A percentile compares a stretch with the other conserved stretches of the same genome.
phyloP scores from a whole-genome alignment of 345 rosid species.

The Gossypium longicalyx region DNA sequence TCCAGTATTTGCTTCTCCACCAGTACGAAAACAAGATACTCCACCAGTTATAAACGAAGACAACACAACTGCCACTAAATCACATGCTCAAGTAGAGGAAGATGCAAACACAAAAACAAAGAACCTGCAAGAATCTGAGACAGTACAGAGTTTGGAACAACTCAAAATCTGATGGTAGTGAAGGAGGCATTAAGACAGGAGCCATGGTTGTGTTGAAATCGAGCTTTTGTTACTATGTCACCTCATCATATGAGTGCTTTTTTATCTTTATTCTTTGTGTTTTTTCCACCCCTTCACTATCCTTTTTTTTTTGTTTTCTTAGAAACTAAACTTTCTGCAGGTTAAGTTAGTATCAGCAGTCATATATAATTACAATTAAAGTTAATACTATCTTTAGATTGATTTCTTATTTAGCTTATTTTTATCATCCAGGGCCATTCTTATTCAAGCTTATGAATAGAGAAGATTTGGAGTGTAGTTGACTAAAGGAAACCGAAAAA shows the following conservation, averaged over 20 bases:
- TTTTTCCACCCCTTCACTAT: neutral
- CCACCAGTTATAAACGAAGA: slow-evolving; percentile 29
- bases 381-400: too few relatives aligned
- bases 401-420: too few relatives aligned
- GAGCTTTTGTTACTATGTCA: slow-evolving; percentile 27
- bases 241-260: slow-evolving; percentile 27
- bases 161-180: slow-evolving; percentile 45
- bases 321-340: slow-evolving; percentile 34
- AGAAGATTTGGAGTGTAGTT: too few relatives aligned
- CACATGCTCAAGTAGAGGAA: slow-evolving; percentile 26
- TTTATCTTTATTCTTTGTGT: slow-evolving; percentile 8
- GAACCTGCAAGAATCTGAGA: slow-evolving; percentile 32
- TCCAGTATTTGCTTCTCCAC: slow-evolving; percentile 66
- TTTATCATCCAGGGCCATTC: too few relatives aligned
- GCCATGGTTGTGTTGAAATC: slow-evolving; percentile 20
- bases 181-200: slow-evolving; percentile 13
- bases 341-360: slow-evolving; percentile 28
- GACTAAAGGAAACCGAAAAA: too few relatives aligned
- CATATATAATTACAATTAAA: neutral
- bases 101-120: slow-evolving; percentile 20
- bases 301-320: neutral
- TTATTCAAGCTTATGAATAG: too few relatives aligned
- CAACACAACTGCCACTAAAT: slow-evolving; percentile 17
- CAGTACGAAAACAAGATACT: slow-evolving; percentile 31
- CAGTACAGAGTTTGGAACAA: slow-evolving; percentile 44